Base-by-base conservation (phyloP, 345 rosid genomes). In the Hevea brasiliensis region DNA sequence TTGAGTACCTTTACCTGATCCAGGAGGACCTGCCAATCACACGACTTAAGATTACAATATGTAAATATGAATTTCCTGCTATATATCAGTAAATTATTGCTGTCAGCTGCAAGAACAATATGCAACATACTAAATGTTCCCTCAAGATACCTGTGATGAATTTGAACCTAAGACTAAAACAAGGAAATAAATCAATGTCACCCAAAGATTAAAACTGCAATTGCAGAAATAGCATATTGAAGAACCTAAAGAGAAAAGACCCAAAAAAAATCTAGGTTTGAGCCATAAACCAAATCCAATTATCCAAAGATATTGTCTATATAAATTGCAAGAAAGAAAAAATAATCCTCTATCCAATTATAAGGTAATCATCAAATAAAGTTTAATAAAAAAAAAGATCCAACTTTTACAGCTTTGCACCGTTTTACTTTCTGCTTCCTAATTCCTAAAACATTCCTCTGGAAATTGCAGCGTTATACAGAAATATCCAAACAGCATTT, bases 1-100 rank as follows among this genome's bases (percentile, higher is more conserved):
- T 61, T 96, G 98, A 47, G 99, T 94, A 77, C 99, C 99, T 85
- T 92, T 94, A 1, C 99, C 99, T 0, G 97, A 94, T 74, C 99
- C 99, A 62, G 99, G 99, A 70, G 98, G 98, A 64, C 99, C 99
- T 96, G 85, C 71, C 32, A 61, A 65, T 24, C 57, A 61, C 35
- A 51, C 42, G 66, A 61, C 29, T 65, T 13, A 2, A 14, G 20
- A 23, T 29, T 47, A n/a, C 37, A 15, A 32, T 32, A 48, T 10
- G n/a, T 0, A 60, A 60, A 48, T 23, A 27, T 67, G 23, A 23
- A 48, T 45, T 44, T 45, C 21, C 51, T 7, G 23, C 40, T 5
- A 47, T 18, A 63, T 40, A 37, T 4, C 7, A 12, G 21, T 2
- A 53, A 23, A 14, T 11, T 23, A 29, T 21, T 14, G 35, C 20